phyloP scores from a whole-genome alignment of 176 grass and related monocot genomes.

The Oryza officinalis region DNA sequence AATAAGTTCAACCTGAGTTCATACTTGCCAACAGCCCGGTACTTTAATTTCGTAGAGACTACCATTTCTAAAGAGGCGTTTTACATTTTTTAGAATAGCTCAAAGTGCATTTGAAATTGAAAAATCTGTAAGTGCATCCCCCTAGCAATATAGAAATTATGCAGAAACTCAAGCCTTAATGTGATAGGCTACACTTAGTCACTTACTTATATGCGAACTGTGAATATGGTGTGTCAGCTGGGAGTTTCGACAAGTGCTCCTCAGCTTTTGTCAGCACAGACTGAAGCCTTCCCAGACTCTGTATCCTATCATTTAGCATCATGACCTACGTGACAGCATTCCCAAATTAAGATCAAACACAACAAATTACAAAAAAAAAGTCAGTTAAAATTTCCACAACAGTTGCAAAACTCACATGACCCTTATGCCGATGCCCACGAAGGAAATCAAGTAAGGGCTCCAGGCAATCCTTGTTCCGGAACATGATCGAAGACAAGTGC shows the following conservation, averaged over 20 bases:
- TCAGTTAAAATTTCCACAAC: not conserved
- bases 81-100: not conserved
- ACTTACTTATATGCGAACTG: slow-evolving; percentile 75
- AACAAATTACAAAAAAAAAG: not conserved
- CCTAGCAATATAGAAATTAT: not conserved
- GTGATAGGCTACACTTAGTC: slow-evolving; percentile 41
- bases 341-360: slow-evolving; percentile 22
- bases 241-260: slow-evolving; percentile 73
- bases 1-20: not conserved
- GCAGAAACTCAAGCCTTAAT: not conserved
- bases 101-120: not conserved
- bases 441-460: slow-evolving; percentile 92
- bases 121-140: not conserved
- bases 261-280: slow-evolving; percentile 87
- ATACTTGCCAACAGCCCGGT: not conserved
- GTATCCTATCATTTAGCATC: slow-evolving; percentile 96
- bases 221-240: slow-evolving; percentile 69
- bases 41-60: not conserved
- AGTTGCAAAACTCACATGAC: slow-evolving; percentile 63
- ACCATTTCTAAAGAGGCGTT: not conserved
- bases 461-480: slow-evolving; percentile 88
- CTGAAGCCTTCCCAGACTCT: slow-evolving; percentile 78
- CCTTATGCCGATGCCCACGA: slow-evolving; percentile 77
- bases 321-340: slow-evolving; percentile 55
- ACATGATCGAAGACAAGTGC: slow-evolving; percentile 94